Base-by-base conservation (phyloP, 2,329 filamentous ascomycete species). In the Xylaria hypoxylon region DNA sequence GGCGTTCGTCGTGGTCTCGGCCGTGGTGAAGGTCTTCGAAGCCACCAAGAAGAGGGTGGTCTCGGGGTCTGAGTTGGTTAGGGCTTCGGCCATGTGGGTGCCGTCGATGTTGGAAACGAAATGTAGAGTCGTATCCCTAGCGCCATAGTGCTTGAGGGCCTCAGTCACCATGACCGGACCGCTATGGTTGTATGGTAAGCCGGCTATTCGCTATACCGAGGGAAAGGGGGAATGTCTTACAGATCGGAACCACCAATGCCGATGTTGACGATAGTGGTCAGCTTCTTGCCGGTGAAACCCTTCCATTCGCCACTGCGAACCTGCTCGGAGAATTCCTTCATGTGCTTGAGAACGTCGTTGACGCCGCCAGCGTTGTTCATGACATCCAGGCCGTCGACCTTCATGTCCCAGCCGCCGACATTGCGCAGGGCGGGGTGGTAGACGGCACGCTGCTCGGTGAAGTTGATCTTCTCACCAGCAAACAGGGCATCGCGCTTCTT, bases 31-130 rank as follows among this genome's bases (percentile, higher is more conserved):
- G 70, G 96, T 99, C 90, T 99, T 99, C 81, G 95, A 98, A 64
- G 96, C 96, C 74, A 99, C 89, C 74, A 99, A 87, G 90, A 99
- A 98, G 71, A 99, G 91, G n/a, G 96, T 97, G 53, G 95, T 97
- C 85, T 99, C 96, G 55, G 95, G 95, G 80, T 99, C 90, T 8
- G 95, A 97, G 75, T 90, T 83, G 78, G 89, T 90, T 68, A 98
- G 88, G 57, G 96, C 94, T 84, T 99, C 96, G 53, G 94, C 92
- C 79, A 98, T 93, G 85, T 99, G 96, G 62, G 96, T 99, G 73
- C 96, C 96, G 79, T 99, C 96, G 78, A 99, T 98, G 87, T 99
- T 99, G 84, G 95, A 98, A 74, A 99, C 96, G 77, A 99, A 99
- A 87, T 98, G 95, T 51, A 98, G 88, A 71, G 90, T 97, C 84